A percentile compares a stretch with the other conserved stretches of the same genome.
Evolutionary conservation across 2,329 filamentous ascomycete genomes (phyloP).

Genomic region (Arthroderma uncinatum): DNA sequence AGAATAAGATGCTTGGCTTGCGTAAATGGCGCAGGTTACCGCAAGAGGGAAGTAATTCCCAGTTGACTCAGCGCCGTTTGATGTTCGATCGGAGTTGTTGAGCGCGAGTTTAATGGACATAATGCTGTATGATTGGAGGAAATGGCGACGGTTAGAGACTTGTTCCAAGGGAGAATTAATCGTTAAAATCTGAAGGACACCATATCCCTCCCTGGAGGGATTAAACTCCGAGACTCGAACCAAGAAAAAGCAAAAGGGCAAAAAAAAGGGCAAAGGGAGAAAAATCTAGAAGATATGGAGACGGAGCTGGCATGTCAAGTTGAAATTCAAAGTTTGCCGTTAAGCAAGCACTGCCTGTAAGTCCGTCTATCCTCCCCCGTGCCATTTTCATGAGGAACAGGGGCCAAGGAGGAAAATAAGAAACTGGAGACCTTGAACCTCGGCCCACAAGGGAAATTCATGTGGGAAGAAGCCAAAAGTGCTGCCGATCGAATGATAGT

Average conservation of each 20-base stretch:
- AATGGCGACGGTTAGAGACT: neutral
- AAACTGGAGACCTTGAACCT: slow-evolving; percentile 1
- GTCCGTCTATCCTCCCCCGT: neutral
- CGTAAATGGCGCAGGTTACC: slow-evolving; percentile 2
- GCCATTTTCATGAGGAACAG: neutral
- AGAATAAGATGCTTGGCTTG: neutral
- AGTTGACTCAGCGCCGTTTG: neutral
- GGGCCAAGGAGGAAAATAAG: neutral
- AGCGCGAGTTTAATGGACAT: neutral
- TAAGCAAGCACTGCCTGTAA: neutral
- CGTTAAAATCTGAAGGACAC: neutral
- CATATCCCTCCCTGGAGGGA: neutral
- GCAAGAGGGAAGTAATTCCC: neutral
- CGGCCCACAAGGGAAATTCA: slow-evolving; percentile 1
- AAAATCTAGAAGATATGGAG: slow-evolving; percentile 10
- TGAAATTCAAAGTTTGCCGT: neutral
- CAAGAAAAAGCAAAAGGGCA: neutral
- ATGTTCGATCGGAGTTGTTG: neutral
- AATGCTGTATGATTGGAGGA: neutral
- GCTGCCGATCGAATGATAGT: neutral
- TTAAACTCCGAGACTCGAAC: neutral
- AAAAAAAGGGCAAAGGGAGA: neutral
- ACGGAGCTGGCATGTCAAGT: neutral
- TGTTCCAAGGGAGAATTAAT: neutral
- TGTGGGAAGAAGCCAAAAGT: neutral